phyloP scores from a whole-genome alignment of 176 grass and related monocot genomes.

The Ensete ventricosum region DNA sequence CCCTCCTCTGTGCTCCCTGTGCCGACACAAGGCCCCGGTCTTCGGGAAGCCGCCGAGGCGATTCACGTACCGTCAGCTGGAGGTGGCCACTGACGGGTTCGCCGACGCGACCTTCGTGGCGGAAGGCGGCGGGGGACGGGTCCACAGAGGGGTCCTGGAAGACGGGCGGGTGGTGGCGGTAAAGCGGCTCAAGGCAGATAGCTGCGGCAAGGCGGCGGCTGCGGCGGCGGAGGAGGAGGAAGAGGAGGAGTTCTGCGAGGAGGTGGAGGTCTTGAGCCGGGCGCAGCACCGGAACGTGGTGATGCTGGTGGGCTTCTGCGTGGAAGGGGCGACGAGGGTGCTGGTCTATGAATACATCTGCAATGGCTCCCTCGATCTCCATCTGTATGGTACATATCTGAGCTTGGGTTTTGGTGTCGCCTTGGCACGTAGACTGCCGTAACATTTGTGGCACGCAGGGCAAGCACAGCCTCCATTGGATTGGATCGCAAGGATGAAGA shows the following conservation, averaged over 20 bases:
- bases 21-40: slow-evolving; percentile 24
- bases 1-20: slow-evolving; percentile 23
- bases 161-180: slow-evolving; percentile 20
- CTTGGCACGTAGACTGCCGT: too few relatives aligned
- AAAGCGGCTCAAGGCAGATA: slow-evolving; percentile 8
- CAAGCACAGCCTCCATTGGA: slow-evolving; percentile 2
- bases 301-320: slow-evolving; percentile 21
- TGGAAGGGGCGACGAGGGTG: not conserved
- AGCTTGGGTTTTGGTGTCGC: not conserved
- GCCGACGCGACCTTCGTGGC: slow-evolving; percentile 8
- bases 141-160: slow-evolving; percentile 18
- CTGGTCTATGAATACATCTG: slow-evolving; percentile 26
- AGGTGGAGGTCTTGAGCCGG: slow-evolving; percentile 23
- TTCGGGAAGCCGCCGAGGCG: slow-evolving; percentile 25
- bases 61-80: slow-evolving; percentile 14
- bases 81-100: slow-evolving; percentile 17
- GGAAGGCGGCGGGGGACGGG: slow-evolving; percentile 3
- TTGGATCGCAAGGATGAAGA: slow-evolving; percentile 21
- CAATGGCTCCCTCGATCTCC: slow-evolving; percentile 23
- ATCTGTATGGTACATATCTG: slow-evolving; percentile 15
- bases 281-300: slow-evolving; percentile 25
- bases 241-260: slow-evolving; percentile 18
- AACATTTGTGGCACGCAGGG: not conserved
- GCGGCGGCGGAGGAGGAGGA: not conserved
- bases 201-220: not conserved